Evolutionary conservation across 1,139 yeast species (phyloP).

Genomic region (Suhomyces bokatorum): DNA sequence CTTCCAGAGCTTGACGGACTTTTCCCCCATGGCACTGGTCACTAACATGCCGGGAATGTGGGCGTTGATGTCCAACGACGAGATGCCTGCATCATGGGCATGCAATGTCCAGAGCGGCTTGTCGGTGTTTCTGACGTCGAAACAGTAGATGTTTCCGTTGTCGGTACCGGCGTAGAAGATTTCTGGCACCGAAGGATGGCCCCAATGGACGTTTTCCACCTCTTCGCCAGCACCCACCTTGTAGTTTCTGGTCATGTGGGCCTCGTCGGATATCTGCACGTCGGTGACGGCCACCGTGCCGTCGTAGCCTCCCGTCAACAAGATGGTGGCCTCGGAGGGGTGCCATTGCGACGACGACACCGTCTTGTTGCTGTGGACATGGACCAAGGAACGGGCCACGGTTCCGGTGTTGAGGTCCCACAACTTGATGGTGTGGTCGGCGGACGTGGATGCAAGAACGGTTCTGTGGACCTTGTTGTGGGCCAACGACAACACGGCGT

Average conservation of each 20-base stretch:
- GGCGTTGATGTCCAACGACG: constrained; percentile 71
- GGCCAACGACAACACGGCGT: constrained; percentile 85
- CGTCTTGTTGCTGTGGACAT: constrained; percentile 64
- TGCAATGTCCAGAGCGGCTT: constrained; percentile 92
- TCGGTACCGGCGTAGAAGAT: constrained; percentile 89
- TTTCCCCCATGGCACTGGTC: constrained; percentile 92
- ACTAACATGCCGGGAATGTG: constrained; percentile 73
- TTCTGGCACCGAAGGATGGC: constrained; percentile 50
- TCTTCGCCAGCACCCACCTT: constrained; percentile 70
- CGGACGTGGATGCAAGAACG: constrained; percentile 90
- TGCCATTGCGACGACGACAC: constrained; percentile 92
- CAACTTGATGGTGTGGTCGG: constrained; percentile 89
- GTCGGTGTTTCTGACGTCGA: constrained; percentile 72
- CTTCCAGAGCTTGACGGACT: constrained; percentile 85
- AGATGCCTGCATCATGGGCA: constrained; percentile 94
- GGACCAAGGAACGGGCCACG: constrained; percentile 70
- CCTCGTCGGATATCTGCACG: constrained; percentile 72
- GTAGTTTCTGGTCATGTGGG: constrained; percentile 60
- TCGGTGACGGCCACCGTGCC: constrained; percentile 77
- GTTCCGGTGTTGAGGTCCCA: constrained; percentile 84
- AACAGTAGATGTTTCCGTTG: constrained; percentile 84
- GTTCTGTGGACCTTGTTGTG: constrained; percentile 83
- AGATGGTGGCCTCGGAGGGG: constrained; percentile 67
- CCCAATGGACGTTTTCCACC: constrained; percentile 81
- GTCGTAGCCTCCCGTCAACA: constrained; percentile 93